Conservation (phyloP, 306 rosid genomes). For the Casuarina glauca region DNA sequence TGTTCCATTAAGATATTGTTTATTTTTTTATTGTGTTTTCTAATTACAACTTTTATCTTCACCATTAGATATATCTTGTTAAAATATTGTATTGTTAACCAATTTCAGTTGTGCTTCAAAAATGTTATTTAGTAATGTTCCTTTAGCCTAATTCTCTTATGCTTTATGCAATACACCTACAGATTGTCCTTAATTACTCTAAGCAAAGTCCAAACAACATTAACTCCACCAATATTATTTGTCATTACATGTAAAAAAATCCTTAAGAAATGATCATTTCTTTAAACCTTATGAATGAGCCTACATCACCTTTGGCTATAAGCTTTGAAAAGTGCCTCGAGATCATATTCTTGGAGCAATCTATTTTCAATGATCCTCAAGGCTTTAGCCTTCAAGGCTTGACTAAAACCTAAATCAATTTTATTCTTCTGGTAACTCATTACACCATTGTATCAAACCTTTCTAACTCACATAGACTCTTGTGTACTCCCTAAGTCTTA, state of each 20-base stretch:
- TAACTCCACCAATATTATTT: too few relatives aligned
- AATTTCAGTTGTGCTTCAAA: too few relatives aligned
- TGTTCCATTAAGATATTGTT: too few relatives aligned
- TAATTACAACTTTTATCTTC: too few relatives aligned
- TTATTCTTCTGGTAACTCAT: conserved; percentile 48
- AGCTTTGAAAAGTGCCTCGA: conserved; percentile 63
- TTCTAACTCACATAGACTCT: conserved; percentile 53
- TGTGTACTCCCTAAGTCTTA: conserved; percentile 63
- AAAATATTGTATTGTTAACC: too few relatives aligned
- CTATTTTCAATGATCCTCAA: conserved; percentile 37
- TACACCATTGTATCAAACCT: conserved; percentile 58
- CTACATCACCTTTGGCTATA: conserved; percentile 17
- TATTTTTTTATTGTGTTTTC: too few relatives aligned
- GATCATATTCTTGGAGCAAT: conserved; percentile 38
- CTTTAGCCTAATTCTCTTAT: too few relatives aligned
- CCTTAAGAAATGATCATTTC: not conserved
- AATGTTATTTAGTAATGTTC: too few relatives aligned
- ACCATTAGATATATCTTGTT: too few relatives aligned
- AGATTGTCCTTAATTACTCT: too few relatives aligned
- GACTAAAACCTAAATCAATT: conserved; percentile 43
- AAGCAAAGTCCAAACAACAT: not conserved
- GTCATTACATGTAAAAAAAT: too few relatives aligned
- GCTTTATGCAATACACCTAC: too few relatives aligned
- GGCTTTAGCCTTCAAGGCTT: conserved; percentile 41
- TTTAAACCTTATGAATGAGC: not conserved